Evolutionary conservation across 441 rosid genomes (phyloP).

Genomic region (Adansonia rubrostipa): DNA sequence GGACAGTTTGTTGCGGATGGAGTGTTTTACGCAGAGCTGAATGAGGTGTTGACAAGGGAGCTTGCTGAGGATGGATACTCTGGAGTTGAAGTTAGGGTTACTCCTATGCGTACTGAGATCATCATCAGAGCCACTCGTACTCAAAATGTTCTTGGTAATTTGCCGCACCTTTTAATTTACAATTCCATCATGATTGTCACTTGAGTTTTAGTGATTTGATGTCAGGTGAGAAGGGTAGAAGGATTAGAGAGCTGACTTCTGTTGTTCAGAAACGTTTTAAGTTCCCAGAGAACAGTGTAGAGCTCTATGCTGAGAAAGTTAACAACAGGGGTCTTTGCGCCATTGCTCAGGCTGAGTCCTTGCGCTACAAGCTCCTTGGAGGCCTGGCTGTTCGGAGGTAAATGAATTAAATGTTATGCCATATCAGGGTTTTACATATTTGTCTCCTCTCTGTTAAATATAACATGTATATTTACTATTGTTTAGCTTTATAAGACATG

Average conservation of each 20-base stretch:
- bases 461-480: not conserved
- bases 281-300: constrained; percentile 68
- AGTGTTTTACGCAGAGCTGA: constrained; percentile 70
- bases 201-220: not conserved
- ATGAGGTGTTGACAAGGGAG: constrained; percentile 70
- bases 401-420: not conserved
- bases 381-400: constrained; percentile 84
- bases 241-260: constrained; percentile 76
- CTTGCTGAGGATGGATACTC: constrained; percentile 84
- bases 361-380: constrained; percentile 77
- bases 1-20: constrained; percentile 72
- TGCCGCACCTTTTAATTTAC: not conserved
- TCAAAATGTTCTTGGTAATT: constrained; percentile 68
- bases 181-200: not conserved
- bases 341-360: constrained; percentile 76
- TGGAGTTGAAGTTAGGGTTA: constrained; percentile 74
- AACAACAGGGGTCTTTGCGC: constrained; percentile 75
- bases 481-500: not conserved
- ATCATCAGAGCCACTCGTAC: constrained; percentile 78
- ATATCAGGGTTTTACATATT: not conserved
- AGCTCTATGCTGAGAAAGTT: constrained; percentile 75
- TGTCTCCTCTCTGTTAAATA: not conserved
- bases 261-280: constrained; percentile 70
- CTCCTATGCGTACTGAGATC: constrained; percentile 79
- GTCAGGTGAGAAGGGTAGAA: constrained; percentile 73